Evolutionary conservation across 306 rosid genomes (phyloP), one percentile per base, ranked within the genome.

Genomic region (Albizia julibrissin): DNA sequence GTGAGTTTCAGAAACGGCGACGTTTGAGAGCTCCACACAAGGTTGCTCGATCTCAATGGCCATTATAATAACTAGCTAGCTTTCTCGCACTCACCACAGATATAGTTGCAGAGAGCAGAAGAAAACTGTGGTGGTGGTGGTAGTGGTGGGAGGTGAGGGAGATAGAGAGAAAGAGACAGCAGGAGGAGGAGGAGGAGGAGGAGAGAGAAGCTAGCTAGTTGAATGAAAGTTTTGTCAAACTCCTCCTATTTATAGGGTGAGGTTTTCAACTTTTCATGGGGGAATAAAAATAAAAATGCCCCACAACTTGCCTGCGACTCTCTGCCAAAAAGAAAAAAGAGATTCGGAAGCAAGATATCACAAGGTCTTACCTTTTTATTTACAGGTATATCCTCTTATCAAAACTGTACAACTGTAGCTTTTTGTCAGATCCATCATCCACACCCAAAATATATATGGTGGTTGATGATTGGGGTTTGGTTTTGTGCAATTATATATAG

Each of bases 1-100:
- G 62, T 95, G 99, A 59, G 99, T 95, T 12, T 90, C 91, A 37
- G 99, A 95, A 61, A 70, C 83, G 44, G 98, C 98, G 26, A 95
- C 68, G 8, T 79, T 84, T 39, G 99, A 95, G 29, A 95, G 91
- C 78, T 69, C 85, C 54, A 86, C 89, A 83, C 86, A 85, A 26
- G 88, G 76, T 84, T 76, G 86, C 87, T 86, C 93, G 7, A 86
- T 88, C 91, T 88, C 92, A 37, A 90, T 49, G 74, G 88, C 91
- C 98, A 92, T 93, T 46, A 40, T 77, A 1, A 52, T n/a, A 12
- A 26, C 67, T 12, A 44, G 72, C 82, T 84, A 76, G 62, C 88
- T 59, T 75, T 86, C 22, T 29, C 3, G 21, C 69, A 29, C 69
- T 14, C 69, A 62, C 37, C 34, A 26, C 65, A 58, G 31, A 1